Evolutionary conservation across 768 basidiomycete species (phyloP), one percentile per base, ranked within the genome.

Genomic region (Suillus spraguei): DNA sequence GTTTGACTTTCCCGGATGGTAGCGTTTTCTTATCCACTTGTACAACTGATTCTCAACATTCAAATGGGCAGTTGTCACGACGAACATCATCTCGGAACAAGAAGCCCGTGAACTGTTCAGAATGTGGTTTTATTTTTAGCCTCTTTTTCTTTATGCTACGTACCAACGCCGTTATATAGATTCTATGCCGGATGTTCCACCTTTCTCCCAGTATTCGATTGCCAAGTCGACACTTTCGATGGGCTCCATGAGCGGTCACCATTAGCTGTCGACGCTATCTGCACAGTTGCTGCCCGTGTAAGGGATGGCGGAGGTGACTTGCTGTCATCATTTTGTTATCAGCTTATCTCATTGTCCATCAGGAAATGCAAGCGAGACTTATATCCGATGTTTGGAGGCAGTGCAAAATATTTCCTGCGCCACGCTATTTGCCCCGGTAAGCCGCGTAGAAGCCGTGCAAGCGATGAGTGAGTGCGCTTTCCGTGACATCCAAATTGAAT

Each of bases 141-240:
- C 39, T 41, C 55, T 54, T 24, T 24, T 55, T 54, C 50, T 39
- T 24, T 35, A 38, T 59, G 52, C 39, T 68, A 64, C 49, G 64
- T 66, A 49, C 65, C 50, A 64, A 65, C 68, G 28, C 67, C 10
- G 1, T 50, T 59, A 64, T 58, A 14, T 65, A 97, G 95, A 73
- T 97, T 92, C 75, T 97, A 92, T 74, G 85, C 87, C 53, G 95
- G 95, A n/a, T 97, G 95, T 72, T 94, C 92, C 28, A 93, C 91
- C 20, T 95, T 94, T 74, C 76, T 95, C 44, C 92, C 96, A 50
- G 88, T 97, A 6, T 96, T 95, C 70, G 94, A 97, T 75, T 83
- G 82, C 5, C 83, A 78, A 49, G 79, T 84, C n/a, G 95, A 98
- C 74, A 95, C 92, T 0, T 97, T 87, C 75, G 92, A 95, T 52